Evolutionary conservation across 345 rosid genomes (phyloP).

Genomic region (Citrus medica): DNA sequence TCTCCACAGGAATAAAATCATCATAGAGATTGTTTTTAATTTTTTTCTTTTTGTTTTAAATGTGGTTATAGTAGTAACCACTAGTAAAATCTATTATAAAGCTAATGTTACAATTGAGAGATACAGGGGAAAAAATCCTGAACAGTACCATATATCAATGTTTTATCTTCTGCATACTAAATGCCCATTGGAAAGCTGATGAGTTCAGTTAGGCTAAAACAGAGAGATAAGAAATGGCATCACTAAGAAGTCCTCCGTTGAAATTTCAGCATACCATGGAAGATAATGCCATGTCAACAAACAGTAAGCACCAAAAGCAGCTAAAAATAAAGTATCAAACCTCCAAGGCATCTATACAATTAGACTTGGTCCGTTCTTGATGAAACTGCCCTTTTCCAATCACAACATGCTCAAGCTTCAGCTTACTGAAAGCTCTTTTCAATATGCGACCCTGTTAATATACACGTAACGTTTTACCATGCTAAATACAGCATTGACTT

Average conservation of each 20-base stretch:
- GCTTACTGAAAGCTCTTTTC: conserved; percentile 87
- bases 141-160: too few relatives aligned
- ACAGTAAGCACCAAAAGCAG: background rate
- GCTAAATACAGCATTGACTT: background rate
- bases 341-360: conserved; percentile 31
- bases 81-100: background rate
- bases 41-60: background rate
- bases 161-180: background rate
- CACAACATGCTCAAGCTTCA: conserved; percentile 97
- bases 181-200: background rate
- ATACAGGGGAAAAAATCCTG: background rate
- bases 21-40: background rate
- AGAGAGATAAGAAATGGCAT: background rate
- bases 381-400: conserved; percentile 91
- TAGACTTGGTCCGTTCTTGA: conserved; percentile 60
- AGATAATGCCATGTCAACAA: background rate
- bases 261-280: background rate
- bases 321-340: conserved; percentile 25
- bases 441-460: conserved; percentile 71
- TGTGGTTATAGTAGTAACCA: background rate
- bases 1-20: background rate
- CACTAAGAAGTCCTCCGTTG: background rate
- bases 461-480: conserved; percentile 11
- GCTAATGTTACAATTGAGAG: background rate
- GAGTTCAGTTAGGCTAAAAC: background rate